Percentiles rank a stretch among this genome's conserved stretches.
These are phyloP conservation scores for Didymella glomerata DNA, from an alignment of 2,329 filamentous ascomycete species.

Conservation along the genomic window DNA sequence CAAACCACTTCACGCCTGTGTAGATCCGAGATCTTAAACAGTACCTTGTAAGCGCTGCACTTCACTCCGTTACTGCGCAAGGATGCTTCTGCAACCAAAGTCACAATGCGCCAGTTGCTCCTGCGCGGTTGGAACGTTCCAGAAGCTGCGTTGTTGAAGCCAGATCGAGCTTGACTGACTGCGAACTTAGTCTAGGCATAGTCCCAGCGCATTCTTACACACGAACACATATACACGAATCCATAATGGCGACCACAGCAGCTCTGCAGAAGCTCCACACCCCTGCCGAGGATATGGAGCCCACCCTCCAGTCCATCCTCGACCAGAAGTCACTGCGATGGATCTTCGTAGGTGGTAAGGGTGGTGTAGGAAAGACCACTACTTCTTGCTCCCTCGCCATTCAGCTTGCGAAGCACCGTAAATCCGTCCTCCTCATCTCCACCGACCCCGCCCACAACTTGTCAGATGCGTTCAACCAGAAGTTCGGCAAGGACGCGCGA, in stretches of 20 bases:
- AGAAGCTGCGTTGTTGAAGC: slow-evolving; percentile 11
- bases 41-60: neutral
- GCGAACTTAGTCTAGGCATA: slow-evolving; percentile 2
- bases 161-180: slow-evolving; percentile 16
- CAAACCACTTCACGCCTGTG: slow-evolving; percentile 1
- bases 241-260: slow-evolving; percentile 50
- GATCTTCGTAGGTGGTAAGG: slow-evolving; percentile 99
- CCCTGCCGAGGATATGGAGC: slow-evolving; percentile 74
- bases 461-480: slow-evolving; percentile 96
- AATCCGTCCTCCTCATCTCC: slow-evolving; percentile 95
- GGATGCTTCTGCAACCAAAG: neutral
- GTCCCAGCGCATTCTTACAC: neutral
- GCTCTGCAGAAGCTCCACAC: slow-evolving; percentile 56
- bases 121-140: slow-evolving; percentile 11
- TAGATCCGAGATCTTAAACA: neutral
- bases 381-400: slow-evolving; percentile 98
- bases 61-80: neutral
- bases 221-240: neutral
- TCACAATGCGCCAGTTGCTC: neutral
- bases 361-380: slow-evolving; percentile 98
- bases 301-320: slow-evolving; percentile 90
- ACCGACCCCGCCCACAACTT: slow-evolving; percentile 99
- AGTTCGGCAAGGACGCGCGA: slow-evolving; percentile 98
- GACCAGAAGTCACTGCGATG: slow-evolving; percentile 95
- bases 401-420: slow-evolving; percentile 92